Evolutionary conservation across 2,329 filamentous ascomycete species (phyloP).

Genomic region (Sporothrix pallida): DNA sequence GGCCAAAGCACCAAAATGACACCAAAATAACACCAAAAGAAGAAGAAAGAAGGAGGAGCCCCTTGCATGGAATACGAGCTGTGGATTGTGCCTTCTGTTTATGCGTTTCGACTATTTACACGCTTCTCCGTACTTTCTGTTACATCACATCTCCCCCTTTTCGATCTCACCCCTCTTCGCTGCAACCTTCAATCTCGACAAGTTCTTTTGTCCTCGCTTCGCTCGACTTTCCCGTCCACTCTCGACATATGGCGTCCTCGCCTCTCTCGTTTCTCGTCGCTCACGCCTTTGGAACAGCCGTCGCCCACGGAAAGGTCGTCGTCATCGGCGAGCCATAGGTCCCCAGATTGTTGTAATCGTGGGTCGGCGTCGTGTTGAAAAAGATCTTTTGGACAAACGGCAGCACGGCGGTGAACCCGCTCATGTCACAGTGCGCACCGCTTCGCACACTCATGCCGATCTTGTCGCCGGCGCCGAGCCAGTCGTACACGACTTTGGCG

Average conservation of each 20-base stretch:
- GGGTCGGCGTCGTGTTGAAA: conserved; percentile 52
- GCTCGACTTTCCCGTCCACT: too few species aligned
- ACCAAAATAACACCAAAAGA: too few species aligned
- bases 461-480: conserved; percentile 57
- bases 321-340: conserved; percentile 53
- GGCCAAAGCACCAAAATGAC: too few species aligned
- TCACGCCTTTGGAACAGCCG: conserved; percentile 38
- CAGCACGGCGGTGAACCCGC: conserved; percentile 54
- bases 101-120: too few species aligned
- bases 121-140: too few species aligned
- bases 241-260: neutral
- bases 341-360: conserved; percentile 53
- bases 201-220: neutral
- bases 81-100: too few species aligned
- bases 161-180: too few species aligned
- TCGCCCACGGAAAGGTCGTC: conserved; percentile 54
- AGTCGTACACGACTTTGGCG: conserved; percentile 60
- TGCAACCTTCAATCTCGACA: too few species aligned
- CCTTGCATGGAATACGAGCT: too few species aligned
- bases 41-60: too few species aligned
- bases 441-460: conserved; percentile 55
- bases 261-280: neutral
- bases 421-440: conserved; percentile 57
- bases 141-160: too few species aligned
- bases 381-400: conserved; percentile 57